These are phyloP conservation scores for Botrytis fabae DNA, from an alignment of 2,329 filamentous ascomycete species.

Conservation along the genomic window DNA sequence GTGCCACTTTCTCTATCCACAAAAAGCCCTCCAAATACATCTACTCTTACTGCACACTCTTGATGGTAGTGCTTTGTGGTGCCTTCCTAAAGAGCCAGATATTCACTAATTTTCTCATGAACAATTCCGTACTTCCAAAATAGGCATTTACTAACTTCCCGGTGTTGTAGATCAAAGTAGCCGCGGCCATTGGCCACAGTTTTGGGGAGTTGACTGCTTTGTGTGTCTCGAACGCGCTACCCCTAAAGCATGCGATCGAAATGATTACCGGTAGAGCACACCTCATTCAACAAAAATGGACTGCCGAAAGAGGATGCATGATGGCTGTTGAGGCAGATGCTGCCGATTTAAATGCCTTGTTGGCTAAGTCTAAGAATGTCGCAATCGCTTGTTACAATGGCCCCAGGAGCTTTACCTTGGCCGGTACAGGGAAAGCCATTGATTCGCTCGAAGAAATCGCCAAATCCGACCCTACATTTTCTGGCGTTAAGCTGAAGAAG, in stretches of 20 bases:
- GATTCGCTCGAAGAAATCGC: conserved; percentile 28
- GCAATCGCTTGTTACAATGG: conserved; percentile 42
- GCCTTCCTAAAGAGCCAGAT: too few relatives aligned
- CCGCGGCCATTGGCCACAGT: conserved; percentile 42
- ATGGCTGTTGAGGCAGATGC: conserved; percentile 2
- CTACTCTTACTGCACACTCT: too few relatives aligned
- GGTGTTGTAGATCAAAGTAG: conserved; percentile 13
- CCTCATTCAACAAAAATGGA: conserved; percentile 34
- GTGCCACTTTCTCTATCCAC: too few relatives aligned
- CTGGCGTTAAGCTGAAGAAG: conserved; percentile 26
- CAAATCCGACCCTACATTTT: background rate
- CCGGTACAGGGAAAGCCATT: conserved; percentile 37
- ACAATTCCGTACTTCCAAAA: too few relatives aligned
- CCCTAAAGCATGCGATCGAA: conserved; percentile 21
- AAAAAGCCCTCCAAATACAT: too few relatives aligned
- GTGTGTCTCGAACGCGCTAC: conserved; percentile 33
- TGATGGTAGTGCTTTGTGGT: too few relatives aligned
- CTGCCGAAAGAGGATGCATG: background rate
- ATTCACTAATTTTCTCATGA: too few relatives aligned
- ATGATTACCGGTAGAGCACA: conserved; percentile 40
- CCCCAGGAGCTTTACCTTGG: conserved; percentile 38
- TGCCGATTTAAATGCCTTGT: background rate
- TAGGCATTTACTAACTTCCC: too few relatives aligned
- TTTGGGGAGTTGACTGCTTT: conserved; percentile 46
- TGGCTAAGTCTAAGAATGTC: background rate